These are phyloP conservation scores for Penstemon barbatus DNA, from an alignment of 257 asterid genomes.

Conservation along the genomic window DNA sequence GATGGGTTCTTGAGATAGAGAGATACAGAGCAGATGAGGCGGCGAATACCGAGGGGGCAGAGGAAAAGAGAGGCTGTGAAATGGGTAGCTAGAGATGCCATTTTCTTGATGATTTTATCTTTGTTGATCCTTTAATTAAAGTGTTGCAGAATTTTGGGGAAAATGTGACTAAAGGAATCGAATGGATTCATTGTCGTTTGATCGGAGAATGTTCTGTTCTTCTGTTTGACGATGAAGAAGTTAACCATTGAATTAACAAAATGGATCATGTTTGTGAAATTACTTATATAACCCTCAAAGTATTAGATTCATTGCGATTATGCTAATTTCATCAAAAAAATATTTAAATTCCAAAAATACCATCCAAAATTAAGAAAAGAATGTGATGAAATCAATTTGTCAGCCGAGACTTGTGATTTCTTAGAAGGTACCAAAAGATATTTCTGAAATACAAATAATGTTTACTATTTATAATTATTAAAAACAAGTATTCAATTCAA, in stretches of 20 bases:
- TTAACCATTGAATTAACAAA: slow-evolving; percentile 12
- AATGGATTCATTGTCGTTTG: slow-evolving; percentile 1
- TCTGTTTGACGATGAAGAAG: slow-evolving; percentile 14
- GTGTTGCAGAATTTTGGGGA: not conserved
- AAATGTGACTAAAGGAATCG: not conserved
- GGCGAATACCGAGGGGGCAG: slow-evolving; percentile 64
- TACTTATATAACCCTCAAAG: no score
- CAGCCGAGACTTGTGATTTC: no score
- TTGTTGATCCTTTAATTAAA: not conserved
- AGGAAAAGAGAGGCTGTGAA: slow-evolving; percentile 70
- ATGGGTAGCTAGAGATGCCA: slow-evolving; percentile 78
- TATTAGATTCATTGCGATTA: no score
- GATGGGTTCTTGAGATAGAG: slow-evolving; percentile 71
- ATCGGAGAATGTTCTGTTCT: not conserved
- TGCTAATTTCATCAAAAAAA: no score
- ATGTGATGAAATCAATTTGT: no score
- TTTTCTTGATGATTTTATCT: slow-evolving; percentile 10
- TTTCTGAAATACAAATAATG: no score
- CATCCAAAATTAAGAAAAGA: no score
- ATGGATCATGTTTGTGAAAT: no score
- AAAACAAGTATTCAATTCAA: no score
- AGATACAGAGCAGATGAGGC: slow-evolving; percentile 55
- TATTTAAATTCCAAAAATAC: no score
- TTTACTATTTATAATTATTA: no score
- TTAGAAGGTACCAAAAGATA: no score